Evolutionary conservation across 257 asterid genomes (phyloP), one percentile per base, ranked within the genome.

Genomic region (Scutellaria minor): DNA sequence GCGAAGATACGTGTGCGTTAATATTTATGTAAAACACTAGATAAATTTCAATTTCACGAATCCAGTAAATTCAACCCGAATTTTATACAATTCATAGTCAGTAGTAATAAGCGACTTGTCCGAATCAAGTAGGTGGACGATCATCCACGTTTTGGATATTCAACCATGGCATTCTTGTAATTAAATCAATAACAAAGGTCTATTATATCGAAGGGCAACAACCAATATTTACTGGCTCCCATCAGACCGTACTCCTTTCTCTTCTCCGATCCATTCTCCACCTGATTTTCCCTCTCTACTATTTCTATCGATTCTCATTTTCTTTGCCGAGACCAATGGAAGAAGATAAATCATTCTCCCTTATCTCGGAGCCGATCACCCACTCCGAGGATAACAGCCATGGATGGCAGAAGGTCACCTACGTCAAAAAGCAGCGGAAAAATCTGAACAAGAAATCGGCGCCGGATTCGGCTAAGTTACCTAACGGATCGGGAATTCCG

Each of bases 361-460:
- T 57, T 35, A 3, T 77, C 6, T 51, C 74, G 20, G 86, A 82
- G 40, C 24, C 79, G 3, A 41, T 77, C 50, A 20, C 56, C 74
- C 79, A 41, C 72, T 55, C 66, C 60, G 82, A 81, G 52, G 87
- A 73, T 46, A 73, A 66, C 79, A 65, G 15, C 74, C 86, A 86
- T 53, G 91, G 87, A 50, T 86, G 91, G 88, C 88, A 86, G 75
- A 86, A 83, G 75, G 91, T 86, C 22, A 68, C 88, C n/a, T 84
- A 84, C 83, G 85, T 81, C 59, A 83, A 86, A 37, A 86, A 84
- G 45, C 87, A 82, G 74, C 83, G 90, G 7, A 87, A 85, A 31
- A 83, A 66, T 63, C 88, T 73, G 66, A 39, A 27, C 3, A 74
- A 63, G 24, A 78, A 76, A 35, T 7, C 74, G 5, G 42, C 64